These are phyloP conservation scores for Rhipidocladum racemiflorum DNA, from an alignment of 176 grass and related monocot species.

Conservation along the genomic window DNA sequence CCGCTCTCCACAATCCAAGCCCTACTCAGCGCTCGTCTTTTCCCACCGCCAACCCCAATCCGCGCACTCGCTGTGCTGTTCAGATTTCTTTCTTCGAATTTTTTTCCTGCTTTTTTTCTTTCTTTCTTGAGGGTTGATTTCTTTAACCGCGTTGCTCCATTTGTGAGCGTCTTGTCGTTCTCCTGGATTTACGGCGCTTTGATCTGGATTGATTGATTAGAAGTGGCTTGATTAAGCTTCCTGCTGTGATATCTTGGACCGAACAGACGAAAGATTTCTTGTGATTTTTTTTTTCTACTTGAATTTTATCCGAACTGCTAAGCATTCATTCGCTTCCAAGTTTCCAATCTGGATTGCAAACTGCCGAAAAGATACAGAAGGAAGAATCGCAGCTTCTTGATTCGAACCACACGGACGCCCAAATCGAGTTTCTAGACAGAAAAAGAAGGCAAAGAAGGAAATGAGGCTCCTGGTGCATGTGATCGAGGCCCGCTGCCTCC, in stretches of 20 bases:
- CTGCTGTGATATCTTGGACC: not conserved
- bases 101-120: not conserved
- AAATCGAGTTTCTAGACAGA: conserved; percentile 8
- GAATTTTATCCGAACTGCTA: not conserved
- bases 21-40: not conserved
- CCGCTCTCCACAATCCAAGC: not conserved
- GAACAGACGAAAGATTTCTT: not conserved
- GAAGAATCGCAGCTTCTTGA: not conserved
- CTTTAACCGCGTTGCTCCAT: not conserved
- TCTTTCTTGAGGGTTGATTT: not conserved
- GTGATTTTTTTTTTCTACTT: not conserved
- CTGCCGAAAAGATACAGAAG: not conserved
- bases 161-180: not conserved
- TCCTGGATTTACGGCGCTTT: not conserved
- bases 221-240: not conserved
- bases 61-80: not conserved
- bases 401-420: not conserved
- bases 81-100: not conserved
- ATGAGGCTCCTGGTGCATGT: conserved; percentile 87
- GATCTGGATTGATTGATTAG: not conserved
- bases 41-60: not conserved
- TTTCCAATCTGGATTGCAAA: not conserved
- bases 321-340: not conserved
- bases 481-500: conserved; percentile 64
- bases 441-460: not conserved